phyloP scores from a whole-genome alignment of 768 basidiomycete genomes.

The Guyanaporus albipodus region DNA sequence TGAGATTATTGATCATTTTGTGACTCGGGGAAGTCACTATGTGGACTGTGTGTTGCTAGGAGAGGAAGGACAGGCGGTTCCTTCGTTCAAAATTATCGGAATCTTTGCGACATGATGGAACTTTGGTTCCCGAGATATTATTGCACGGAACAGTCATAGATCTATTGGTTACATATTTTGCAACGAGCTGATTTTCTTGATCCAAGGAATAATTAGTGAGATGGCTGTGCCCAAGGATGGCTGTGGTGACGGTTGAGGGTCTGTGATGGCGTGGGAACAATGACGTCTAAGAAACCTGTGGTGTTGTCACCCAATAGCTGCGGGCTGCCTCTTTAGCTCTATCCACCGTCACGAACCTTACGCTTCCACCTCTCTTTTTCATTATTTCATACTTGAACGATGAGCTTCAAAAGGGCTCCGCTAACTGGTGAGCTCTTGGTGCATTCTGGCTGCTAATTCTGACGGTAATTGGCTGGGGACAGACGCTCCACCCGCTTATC shows the following conservation, averaged over 20 bases:
- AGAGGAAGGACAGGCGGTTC: slow-evolving; percentile 77
- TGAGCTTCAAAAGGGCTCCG: slow-evolving; percentile 14
- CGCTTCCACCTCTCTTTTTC: not conserved
- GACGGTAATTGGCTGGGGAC: not conserved
- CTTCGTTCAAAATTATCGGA: slow-evolving; percentile 87
- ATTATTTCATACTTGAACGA: not conserved
- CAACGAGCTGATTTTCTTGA: too few relatives aligned
- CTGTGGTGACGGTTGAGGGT: too few relatives aligned
- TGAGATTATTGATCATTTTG: slow-evolving; percentile 80
- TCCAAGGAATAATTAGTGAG: too few relatives aligned
- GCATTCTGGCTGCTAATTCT: not conserved
- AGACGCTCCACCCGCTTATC: slow-evolving; percentile 54
- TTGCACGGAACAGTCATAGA: too few relatives aligned
- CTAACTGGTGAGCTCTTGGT: slow-evolving; percentile 10
- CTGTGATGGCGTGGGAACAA: slow-evolving; percentile 23
- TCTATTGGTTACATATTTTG: too few relatives aligned
- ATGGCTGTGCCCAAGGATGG: too few relatives aligned
- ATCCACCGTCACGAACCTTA: not conserved
- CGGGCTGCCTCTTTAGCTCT: not conserved
- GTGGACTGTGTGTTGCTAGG: slow-evolving; percentile 88
- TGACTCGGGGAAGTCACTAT: slow-evolving; percentile 86
- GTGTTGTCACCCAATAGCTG: too few relatives aligned
- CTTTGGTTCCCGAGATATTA: not conserved
- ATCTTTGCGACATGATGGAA: slow-evolving; percentile 68
- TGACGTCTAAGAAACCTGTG: too few relatives aligned